These are phyloP conservation scores for Solanum sejunctum DNA, from an alignment of 257 asterid species.

Conservation along the genomic window DNA sequence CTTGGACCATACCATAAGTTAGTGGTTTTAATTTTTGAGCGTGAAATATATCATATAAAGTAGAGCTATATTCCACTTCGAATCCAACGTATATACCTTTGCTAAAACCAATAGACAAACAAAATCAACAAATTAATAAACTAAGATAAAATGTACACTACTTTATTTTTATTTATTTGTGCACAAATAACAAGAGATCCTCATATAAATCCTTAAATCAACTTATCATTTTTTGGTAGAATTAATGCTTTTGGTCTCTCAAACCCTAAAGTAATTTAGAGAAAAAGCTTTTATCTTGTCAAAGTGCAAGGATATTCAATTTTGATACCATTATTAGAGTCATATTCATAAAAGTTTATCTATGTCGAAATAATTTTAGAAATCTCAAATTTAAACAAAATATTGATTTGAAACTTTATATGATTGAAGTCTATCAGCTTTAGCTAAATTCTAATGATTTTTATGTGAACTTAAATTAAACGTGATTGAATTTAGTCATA, in stretches of 20 bases:
- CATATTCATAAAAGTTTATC: neutral
- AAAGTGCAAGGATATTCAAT: neutral
- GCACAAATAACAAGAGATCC: constrained; percentile 35
- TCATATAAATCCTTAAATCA: constrained; percentile 25
- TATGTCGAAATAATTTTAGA: neutral
- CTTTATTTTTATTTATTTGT: neutral
- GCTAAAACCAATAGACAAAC: neutral
- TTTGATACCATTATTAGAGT: neutral
- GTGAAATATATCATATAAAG: constrained; percentile 38
- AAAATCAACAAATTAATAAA: neutral
- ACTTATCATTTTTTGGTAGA: neutral
- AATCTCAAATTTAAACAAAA: neutral
- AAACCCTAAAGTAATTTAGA: neutral
- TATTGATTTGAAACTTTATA: neutral
- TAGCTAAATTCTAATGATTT: neutral
- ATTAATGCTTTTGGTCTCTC: constrained; percentile 5
- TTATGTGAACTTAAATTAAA: neutral
- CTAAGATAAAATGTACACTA: neutral
- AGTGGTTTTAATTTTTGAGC: constrained; percentile 30
- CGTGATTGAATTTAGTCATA: neutral
- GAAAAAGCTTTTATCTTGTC: neutral
- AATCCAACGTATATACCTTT: constrained; percentile 7
- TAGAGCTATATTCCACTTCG: constrained; percentile 22
- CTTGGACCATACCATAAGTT: constrained; percentile 14
- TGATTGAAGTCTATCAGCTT: neutral